phyloP scores from a whole-genome alignment of 192 early-diverging fungal species.

The Funneliformis mosseae region DNA sequence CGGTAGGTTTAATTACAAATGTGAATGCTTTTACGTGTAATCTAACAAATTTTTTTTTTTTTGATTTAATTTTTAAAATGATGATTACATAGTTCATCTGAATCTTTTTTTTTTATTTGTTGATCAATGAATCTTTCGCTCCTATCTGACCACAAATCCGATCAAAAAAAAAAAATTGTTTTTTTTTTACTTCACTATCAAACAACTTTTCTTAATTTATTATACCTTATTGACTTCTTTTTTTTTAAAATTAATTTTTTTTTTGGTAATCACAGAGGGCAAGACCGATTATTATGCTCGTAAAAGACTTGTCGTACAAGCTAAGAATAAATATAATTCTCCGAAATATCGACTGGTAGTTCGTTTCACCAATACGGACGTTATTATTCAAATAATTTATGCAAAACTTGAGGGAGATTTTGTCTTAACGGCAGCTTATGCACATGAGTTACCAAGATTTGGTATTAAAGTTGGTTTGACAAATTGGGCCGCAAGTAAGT shows the following conservation, averaged over 20 bases:
- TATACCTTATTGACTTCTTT: neutral
- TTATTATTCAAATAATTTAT: conserved; percentile 96
- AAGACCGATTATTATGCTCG: conserved; percentile 99
- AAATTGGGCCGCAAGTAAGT: conserved; percentile 91
- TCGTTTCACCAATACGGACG: conserved; percentile 98
- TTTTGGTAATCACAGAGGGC: conserved; percentile 76
- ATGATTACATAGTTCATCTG: conserved; percentile 87
- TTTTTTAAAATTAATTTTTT: conserved; percentile 6
- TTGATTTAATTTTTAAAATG: conserved; percentile 40
- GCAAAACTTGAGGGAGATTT: conserved; percentile 98
- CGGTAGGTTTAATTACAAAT: conserved; percentile 64
- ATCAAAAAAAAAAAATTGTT: neutral
- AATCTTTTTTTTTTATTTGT: conserved; percentile 50
- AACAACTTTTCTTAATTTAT: neutral
- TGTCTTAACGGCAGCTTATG: conserved; percentile 92
- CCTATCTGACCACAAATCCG: conserved; percentile 70
- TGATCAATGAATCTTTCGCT: conserved; percentile 79
- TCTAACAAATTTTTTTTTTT: neutral
- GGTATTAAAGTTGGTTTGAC: conserved; percentile 98
- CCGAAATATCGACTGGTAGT: conserved; percentile 99
- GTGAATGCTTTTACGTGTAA: neutral
- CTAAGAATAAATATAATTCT: conserved; percentile 99
- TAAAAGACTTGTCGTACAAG: conserved; percentile 97
- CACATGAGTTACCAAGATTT: conserved; percentile 95
- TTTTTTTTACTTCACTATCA: neutral